Conservation (phyloP, 2,329 filamentous ascomycete genomes). For the Lecanicillium sp. region DNA sequence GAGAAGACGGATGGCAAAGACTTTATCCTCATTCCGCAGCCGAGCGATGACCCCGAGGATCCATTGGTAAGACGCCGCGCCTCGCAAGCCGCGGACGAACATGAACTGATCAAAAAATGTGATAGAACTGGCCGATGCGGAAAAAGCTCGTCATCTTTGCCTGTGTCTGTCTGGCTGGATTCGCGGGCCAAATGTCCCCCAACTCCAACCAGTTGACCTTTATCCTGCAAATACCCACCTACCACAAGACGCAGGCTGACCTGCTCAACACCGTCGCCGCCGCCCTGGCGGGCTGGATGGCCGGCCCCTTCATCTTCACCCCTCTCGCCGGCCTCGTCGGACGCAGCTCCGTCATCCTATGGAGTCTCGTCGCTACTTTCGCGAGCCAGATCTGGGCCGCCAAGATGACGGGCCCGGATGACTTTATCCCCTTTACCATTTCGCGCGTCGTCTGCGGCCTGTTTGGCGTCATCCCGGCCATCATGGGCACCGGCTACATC, state of each 20-base stretch:
- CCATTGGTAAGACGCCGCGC: too few species aligned
- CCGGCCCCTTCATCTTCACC: neutral
- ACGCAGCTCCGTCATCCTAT: neutral
- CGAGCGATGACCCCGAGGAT: too few species aligned
- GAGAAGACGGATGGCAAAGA: neutral
- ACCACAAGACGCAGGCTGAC: neutral
- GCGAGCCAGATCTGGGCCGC: neutral
- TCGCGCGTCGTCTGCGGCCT: neutral
- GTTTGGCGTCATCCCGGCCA: neutral
- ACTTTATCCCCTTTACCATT: neutral
- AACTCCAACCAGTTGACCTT: neutral
- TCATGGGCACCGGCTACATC: neutral
- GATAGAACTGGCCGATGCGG: neutral
- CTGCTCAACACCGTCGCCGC: constrained; percentile 1
- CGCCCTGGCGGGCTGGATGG: neutral
- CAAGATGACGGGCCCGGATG: neutral
- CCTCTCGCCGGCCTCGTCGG: neutral
- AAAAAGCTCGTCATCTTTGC: constrained; percentile 1
- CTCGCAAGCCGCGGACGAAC: too few species aligned
- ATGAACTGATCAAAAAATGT: neutral
- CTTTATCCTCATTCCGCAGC: neutral
- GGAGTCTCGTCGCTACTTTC: neutral
- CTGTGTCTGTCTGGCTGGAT: neutral
- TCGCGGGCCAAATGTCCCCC: constrained; percentile 2
- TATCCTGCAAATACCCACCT: neutral